Base-by-base conservation (phyloP, 306 rosid species). In the Vigna hirtella region DNA sequence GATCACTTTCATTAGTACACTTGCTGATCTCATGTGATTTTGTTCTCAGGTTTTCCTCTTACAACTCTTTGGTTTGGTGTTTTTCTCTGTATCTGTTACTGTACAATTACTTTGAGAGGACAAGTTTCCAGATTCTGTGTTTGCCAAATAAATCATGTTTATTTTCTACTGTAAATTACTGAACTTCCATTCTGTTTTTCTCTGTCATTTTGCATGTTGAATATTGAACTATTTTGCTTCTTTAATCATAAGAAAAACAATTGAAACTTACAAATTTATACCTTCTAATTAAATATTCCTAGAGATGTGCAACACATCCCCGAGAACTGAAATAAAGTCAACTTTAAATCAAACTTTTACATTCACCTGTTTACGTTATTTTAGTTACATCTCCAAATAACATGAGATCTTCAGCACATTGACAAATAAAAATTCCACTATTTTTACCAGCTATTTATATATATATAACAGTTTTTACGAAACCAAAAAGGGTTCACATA, bases 51-150 rank as follows among this genome's bases (percentile, higher is more conserved):
- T 73, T 64, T 73, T 68, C 77, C 77, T 55, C 26, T 67, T 64
- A 69, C 40, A 70, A 74, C 34, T 75, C 32, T 32, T 38, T 79
- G 73, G 47, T 86, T 85, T 82, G 82, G 72, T 83, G 53, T 77
- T 81, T 77, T 72, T 55, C 66, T 58, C 20, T 68, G 75, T 72
- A 49, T 81, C 84, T 47, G 47, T 84, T 80, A 48, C 38, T 88
- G 91, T 86, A 82, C 42, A 79, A 86, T 87, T 84, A 87, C 86
- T 74, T 64, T 45, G 9, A 30, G 72, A 83, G 81, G 79, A 88
- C 73, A 34, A 72, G 76, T 78, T 86, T 70, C 80, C 78, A 64
- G 93, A 86, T 82, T 59, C 48, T 61, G 45, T 84, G 82, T 83
- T 84, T 87, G 71, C 64, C 64, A 79, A 87, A 90, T 76, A 88